Evolutionary conservation across 768 basidiomycete species (phyloP), one percentile per base, ranked within the genome.

Genomic region (Sporobolomyces pararoseus): DNA sequence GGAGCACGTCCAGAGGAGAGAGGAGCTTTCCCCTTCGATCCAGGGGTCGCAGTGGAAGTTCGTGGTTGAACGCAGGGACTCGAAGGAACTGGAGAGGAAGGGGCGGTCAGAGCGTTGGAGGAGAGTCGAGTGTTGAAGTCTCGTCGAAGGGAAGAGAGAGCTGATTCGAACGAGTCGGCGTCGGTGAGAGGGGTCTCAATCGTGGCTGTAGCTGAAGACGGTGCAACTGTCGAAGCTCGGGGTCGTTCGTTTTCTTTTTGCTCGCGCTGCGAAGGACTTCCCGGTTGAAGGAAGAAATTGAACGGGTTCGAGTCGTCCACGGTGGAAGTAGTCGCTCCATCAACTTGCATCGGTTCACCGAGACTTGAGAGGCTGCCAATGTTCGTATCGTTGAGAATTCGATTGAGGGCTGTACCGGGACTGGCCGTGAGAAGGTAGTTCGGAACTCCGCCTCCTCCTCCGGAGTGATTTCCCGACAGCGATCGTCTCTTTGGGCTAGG

Each of bases 361-460:
- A 32, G 31, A 37, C 53, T n/a, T 31, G 25, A 58, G n/a, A 68
- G 32, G 2, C 14, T 12, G 32, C 63, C 68, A 49, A 70, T 59
- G 51, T 58, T 71, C 27, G 73, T 74, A 9, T 74, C 73, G 67
- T 66, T 71, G 42, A 74, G 70, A 29, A 74, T 71, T 27, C 73
- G 59, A 49, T 68, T 54, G 55, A 74, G 73, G 1, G 73, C 73
- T 14, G 73, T 74, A 7, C 73, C 73, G 1, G 73, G 73, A 32
- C 73, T 74, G 7, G 73, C 73, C 27, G 73, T 71, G 31, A 74
- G 63, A 21, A 74, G 66, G 57, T 74, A 74, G 54, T 54, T 64
- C 12, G 73, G 70, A 39, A 74, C 42, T 13, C 4, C 50, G 17
- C 35, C 57, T 44, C 50, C 21, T 7, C 42, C 58, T 13, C n/a